Evolutionary conservation across 768 basidiomycete genomes (phyloP).

Genomic region (Phallus indusiatus): DNA sequence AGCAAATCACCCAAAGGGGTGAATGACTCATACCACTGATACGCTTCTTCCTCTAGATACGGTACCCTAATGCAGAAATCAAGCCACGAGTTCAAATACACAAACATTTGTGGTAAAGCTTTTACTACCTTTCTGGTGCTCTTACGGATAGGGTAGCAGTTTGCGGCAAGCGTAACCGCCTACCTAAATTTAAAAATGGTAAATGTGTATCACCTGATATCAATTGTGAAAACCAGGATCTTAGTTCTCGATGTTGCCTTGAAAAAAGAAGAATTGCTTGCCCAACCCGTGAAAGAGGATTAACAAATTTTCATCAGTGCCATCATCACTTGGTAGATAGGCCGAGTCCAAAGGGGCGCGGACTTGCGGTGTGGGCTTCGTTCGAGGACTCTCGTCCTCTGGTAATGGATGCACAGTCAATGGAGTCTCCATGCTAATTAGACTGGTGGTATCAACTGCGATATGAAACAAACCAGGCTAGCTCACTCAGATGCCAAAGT

Average conservation of each 20-base stretch:
- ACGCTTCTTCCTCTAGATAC: constrained; percentile 64
- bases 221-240: neutral
- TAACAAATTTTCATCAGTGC: constrained; percentile 77
- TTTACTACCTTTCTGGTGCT: constrained; percentile 71
- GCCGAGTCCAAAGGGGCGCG: constrained; percentile 45
- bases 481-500: too few relatives aligned
- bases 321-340: constrained; percentile 70
- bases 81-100: neutral
- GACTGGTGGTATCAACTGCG: too few relatives aligned
- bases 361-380: constrained; percentile 42
- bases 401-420: neutral
- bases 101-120: constrained; percentile 12
- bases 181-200: constrained; percentile 69
- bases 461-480: too few relatives aligned
- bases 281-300: constrained; percentile 83
- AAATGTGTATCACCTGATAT: constrained; percentile 65
- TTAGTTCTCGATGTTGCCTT: neutral
- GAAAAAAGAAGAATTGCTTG: constrained; percentile 23
- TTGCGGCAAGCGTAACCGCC: constrained; percentile 74
- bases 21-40: constrained; percentile 83
- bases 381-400: constrained; percentile 14
- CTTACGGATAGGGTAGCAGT: constrained; percentile 77
- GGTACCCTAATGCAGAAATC: constrained; percentile 44
- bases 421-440: constrained; percentile 1
- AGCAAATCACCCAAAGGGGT: constrained; percentile 69